Evolutionary conservation across 2,329 filamentous ascomycete genomes (phyloP).

Genomic region (Stagonosporopsis cucurbitacearum): DNA sequence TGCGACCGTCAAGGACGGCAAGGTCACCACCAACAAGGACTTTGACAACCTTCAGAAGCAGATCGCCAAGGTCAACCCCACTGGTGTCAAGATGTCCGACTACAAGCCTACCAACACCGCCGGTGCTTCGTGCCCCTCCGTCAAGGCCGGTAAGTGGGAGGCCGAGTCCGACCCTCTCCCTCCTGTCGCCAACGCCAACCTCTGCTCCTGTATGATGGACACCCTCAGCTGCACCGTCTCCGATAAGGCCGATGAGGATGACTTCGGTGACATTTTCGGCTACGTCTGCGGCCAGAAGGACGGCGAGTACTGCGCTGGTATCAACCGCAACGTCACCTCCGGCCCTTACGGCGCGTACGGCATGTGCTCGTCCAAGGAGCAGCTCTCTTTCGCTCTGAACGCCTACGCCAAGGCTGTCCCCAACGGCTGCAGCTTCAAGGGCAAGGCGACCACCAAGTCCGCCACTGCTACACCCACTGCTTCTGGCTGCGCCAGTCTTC

Average conservation of each 20-base stretch:
- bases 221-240: constrained; percentile 74
- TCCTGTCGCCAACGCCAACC: constrained; percentile 75
- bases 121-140: constrained; percentile 72
- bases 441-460: constrained; percentile 65
- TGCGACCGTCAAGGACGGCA: constrained; percentile 64
- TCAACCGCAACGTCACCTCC: constrained; percentile 69
- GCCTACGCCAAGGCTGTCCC: constrained; percentile 62
- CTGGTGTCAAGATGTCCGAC: constrained; percentile 66
- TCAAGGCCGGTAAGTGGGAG: constrained; percentile 68
- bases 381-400: constrained; percentile 77
- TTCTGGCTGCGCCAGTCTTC: constrained; percentile 63
- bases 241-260: constrained; percentile 60
- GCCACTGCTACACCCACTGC: constrained; percentile 54
- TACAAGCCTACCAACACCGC: constrained; percentile 80
- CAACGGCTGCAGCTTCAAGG: constrained; percentile 74
- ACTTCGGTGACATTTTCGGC: constrained; percentile 73
- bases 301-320: constrained; percentile 67
- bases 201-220: constrained; percentile 86
- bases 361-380: constrained; percentile 74
- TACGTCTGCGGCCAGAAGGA: constrained; percentile 69
- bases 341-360: constrained; percentile 78
- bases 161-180: constrained; percentile 73
- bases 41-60: constrained; percentile 68
- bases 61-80: constrained; percentile 71
- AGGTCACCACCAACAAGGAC: constrained; percentile 67